These are phyloP conservation scores for Exophiala sideris DNA, from an alignment of 2,329 filamentous ascomycete genomes.

Conservation along the genomic window DNA sequence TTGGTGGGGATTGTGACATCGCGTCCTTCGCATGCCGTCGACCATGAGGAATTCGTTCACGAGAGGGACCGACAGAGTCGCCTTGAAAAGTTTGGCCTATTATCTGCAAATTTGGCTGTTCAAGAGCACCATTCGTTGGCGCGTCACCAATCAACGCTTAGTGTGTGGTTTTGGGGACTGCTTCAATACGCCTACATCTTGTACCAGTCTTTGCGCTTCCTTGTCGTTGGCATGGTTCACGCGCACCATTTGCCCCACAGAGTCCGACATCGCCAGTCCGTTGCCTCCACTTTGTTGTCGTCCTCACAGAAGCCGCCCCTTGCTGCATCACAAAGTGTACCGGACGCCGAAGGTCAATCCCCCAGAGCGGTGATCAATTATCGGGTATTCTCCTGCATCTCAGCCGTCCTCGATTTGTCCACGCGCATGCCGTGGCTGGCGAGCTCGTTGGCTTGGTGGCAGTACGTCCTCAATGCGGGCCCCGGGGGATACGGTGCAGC, in stretches of 20 bases:
- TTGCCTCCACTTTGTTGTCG: slow-evolving; percentile 9
- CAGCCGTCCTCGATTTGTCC: slow-evolving; percentile 69
- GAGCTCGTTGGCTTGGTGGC: slow-evolving; percentile 70
- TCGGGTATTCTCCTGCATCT: slow-evolving; percentile 70
- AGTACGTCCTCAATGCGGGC: slow-evolving; percentile 69
- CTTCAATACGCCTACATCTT: slow-evolving; percentile 51
- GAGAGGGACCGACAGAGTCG: slow-evolving; percentile 36
- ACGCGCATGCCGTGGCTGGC: slow-evolving; percentile 87
- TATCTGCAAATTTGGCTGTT: slow-evolving; percentile 36
- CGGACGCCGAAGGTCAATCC: slow-evolving; percentile 32
- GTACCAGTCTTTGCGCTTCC: slow-evolving; percentile 63
- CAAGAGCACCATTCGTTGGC: slow-evolving; percentile 28
- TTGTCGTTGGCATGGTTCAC: slow-evolving; percentile 41
- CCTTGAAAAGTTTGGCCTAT: slow-evolving; percentile 57
- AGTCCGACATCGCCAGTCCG: slow-evolving; percentile 24
- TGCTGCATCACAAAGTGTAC: slow-evolving; percentile 7
- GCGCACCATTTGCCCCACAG: slow-evolving; percentile 21
- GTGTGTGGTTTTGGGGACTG: slow-evolving; percentile 49
- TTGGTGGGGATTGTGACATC: slow-evolving; percentile 51
- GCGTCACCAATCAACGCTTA: slow-evolving; percentile 34
- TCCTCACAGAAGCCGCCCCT: slow-evolving; percentile 7
- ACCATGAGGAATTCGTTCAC: slow-evolving; percentile 25
- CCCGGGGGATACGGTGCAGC: slow-evolving; percentile 71
- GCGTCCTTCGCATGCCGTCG: slow-evolving; percentile 6
- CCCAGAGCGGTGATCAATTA: slow-evolving; percentile 69